These are phyloP conservation scores for Trichothecium sympodiale DNA, from an alignment of 2,329 filamentous ascomycete genomes.

Conservation along the genomic window DNA sequence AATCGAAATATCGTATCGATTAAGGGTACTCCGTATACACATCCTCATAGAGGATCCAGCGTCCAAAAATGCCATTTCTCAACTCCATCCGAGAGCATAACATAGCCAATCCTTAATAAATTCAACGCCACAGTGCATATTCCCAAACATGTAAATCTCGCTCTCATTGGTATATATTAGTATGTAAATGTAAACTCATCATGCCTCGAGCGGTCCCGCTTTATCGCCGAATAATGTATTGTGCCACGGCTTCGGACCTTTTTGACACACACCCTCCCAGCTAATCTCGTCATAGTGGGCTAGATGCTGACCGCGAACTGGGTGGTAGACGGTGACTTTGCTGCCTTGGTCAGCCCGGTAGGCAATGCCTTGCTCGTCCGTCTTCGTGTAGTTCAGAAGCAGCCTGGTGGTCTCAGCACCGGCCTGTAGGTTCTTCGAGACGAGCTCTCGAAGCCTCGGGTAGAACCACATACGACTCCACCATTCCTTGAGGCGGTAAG, in stretches of 20 bases:
- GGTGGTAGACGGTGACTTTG: constrained; percentile 5
- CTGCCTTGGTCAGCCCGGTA: constrained; percentile 14
- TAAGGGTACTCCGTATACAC: too few relatives aligned
- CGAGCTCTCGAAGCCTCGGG: constrained; percentile 17
- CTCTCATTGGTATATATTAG: too few relatives aligned
- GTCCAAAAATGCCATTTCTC: too few relatives aligned
- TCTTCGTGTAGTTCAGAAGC: constrained; percentile 9
- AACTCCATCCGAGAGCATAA: too few relatives aligned
- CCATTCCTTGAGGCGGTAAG: constrained; percentile 19
- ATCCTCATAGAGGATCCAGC: too few relatives aligned
- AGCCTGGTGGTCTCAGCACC: constrained; percentile 7
- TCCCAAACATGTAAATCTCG: too few relatives aligned
- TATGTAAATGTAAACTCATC: background rate
- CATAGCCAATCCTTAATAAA: too few relatives aligned
- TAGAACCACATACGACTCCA: constrained; percentile 26
- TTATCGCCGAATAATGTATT: constrained; percentile 21
- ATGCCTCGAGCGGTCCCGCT: constrained; percentile 16
- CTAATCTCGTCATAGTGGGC: constrained; percentile 2
- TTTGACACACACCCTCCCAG: constrained; percentile 24
- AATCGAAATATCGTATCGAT: too few relatives aligned
- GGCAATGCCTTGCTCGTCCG: constrained; percentile 5
- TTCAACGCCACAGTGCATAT: too few relatives aligned
- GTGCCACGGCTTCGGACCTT: constrained; percentile 16
- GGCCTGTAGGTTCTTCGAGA: constrained; percentile 13
- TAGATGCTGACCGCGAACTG: background rate